Base-by-base conservation (phyloP, 768 basidiomycete genomes). In the Russula olivacea region DNA sequence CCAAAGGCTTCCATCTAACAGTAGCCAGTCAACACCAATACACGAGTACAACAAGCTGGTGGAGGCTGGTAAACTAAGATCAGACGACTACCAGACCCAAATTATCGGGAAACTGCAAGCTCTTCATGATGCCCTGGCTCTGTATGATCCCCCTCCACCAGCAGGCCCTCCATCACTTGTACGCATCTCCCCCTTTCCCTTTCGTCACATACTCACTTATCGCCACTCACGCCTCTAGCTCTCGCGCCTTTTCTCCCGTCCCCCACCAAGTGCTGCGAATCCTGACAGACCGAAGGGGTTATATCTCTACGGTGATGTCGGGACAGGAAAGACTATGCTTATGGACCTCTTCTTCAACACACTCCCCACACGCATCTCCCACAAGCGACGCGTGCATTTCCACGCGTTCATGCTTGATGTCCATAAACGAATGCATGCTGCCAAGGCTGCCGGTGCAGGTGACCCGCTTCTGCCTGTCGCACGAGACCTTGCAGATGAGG, bases 351-450 rank as follows among this genome's bases (percentile, higher is more conserved):
- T 97, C 75, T 94, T 89, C 77, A 83, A 86, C 66, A 85, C 93
- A 1, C 84, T 97, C 1, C 88, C 90, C 1, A 69, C 80, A 0
- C 76, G 80, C 49, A 76, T 90, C 58, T 82, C 75, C 50, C 82
- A 83, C 63, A 92, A 91, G 75, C 87, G 91, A 58, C 82, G 97
- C 34, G 93, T 98, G 17, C 97, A 99, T 74, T 99, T 99, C 73
- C 95, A 98, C 71, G 92, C 93, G 1, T 98, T 99, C 79, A 98
- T 99, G 97, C 86, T 98, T 65, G 97, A 99, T 71, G 94, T 98
- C 23, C 92, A 98, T 73, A 97, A 96, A 71, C 87, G 93, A 19
- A 73, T 95, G 4, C 94, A 98, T 68, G 84, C 85, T 1, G 82
- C 89, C 43, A 94, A 93, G 76, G 76, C 78, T 61, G 74, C 80